Evolutionary conservation across 2,329 filamentous ascomycete genomes (phyloP), one percentile per base, ranked within the genome.

Genomic region (Sporothrix humicola): DNA sequence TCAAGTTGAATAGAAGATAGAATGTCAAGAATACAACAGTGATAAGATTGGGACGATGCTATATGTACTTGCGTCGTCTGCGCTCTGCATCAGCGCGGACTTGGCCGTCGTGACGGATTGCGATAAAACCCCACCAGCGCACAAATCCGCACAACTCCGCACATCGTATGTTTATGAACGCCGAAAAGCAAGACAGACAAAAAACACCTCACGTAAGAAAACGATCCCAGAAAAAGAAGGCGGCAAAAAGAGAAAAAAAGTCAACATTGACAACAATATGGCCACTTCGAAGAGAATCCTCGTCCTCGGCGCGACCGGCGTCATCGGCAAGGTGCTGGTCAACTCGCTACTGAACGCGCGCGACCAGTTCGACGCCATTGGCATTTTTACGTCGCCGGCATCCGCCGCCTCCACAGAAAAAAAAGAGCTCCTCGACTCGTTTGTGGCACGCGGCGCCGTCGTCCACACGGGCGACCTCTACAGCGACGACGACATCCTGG

Each of bases 321-420:
- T 74, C 65, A 82, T 82, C 74, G 81, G 81, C 59, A 81, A 79
- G 76, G 80, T 80, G 75, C 80, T 82, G 44, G 78, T 80, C 48
- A 73, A 76, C 44, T 79, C 79, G 23, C 77, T 82, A 59, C 37
- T 81, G 72, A 78, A 78, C 2, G 78, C 80, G 54, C 79, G 80
- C 48, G 78, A 81, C n/a, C 75, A 75, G 52, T 77, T 81, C 72
- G 79, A 79, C 17, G 78, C 78, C 26, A 77, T 86, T 69, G 77
- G 78, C 46, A 83, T 91, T 68, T 89, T 88, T 79, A 91, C 89
- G 15, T 75, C 74, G 15, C 37, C 54, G 37, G 73, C 69, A 5
- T 74, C 74, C 0, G 71, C 61, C 9, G 58, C 13, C 23, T 42
- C 48, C 63, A 75, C 74, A 17, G 69, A 69, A 42, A 75, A 75